Percentiles rank a stretch among this genome's conserved stretches.
phyloP scores from a whole-genome alignment of 495 filamentous ascomycete genomes.

The Beverwykella pulmonaria region DNA sequence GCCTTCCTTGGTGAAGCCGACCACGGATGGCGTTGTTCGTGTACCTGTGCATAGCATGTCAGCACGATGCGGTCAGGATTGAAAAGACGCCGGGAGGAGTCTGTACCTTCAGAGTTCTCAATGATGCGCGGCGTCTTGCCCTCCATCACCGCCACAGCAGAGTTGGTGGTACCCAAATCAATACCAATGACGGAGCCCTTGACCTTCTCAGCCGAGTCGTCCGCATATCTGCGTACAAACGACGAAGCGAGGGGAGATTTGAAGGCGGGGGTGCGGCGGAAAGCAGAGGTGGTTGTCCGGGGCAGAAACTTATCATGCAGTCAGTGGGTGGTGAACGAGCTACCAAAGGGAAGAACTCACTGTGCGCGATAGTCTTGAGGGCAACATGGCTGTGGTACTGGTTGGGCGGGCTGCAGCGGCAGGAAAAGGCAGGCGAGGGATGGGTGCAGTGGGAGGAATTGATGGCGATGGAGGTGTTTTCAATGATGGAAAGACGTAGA shows the following conservation, averaged over 20 bases:
- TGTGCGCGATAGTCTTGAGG: slow-evolving; percentile 65
- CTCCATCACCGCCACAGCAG: slow-evolving; percentile 96
- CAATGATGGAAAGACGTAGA: slow-evolving; percentile 9
- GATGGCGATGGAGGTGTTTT: slow-evolving; percentile 22
- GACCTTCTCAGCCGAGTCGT: slow-evolving; percentile 76
- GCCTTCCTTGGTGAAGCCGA: slow-evolving; percentile 95
- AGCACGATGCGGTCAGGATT: neutral
- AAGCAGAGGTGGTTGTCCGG: slow-evolving; percentile 59
- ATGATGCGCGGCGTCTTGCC: slow-evolving; percentile 94
- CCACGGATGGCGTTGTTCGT: slow-evolving; percentile 94
- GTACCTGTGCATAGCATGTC: slow-evolving; percentile 62
- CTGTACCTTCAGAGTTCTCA: slow-evolving; percentile 90
- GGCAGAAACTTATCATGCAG: slow-evolving; percentile 59
- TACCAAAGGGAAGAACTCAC: slow-evolving; percentile 59
- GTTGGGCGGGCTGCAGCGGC: slow-evolving; percentile 23
- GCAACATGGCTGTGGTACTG: slow-evolving; percentile 58
- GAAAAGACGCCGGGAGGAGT: slow-evolving; percentile 18
- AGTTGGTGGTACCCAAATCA: slow-evolving; percentile 98
- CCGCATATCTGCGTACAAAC: slow-evolving; percentile 78
- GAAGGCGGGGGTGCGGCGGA: slow-evolving; percentile 57
- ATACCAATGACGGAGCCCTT: slow-evolving; percentile 98
- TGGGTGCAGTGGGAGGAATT: slow-evolving; percentile 7
- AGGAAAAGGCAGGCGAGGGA: slow-evolving; percentile 38
- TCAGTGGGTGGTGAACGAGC: slow-evolving; percentile 22
- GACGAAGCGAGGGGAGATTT: slow-evolving; percentile 58